Base-by-base conservation (phyloP, 163 green algal species). In the Scenedesmus sp. region DNA sequence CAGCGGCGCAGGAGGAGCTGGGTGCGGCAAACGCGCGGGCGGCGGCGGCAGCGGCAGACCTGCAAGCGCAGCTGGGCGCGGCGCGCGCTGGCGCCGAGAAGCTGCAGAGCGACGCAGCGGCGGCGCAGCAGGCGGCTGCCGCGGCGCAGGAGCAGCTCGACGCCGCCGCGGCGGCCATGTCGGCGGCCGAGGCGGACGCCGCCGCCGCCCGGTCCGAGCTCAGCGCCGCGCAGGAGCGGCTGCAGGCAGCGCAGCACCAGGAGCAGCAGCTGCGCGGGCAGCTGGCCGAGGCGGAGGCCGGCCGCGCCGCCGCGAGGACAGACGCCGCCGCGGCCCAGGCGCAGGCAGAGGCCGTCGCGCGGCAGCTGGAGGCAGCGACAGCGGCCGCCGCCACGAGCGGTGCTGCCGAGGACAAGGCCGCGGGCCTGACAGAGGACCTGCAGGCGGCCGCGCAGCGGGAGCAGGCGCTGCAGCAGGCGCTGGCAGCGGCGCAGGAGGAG, bases 231-330 rank as follows among this genome's bases (percentile, higher is more conserved):
- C 62, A 70, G 9, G 22, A 6, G 62, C 62, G 29, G 33, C 60
- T 67, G 60, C 20, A 67, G 18, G 33, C 60, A 14, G 60, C 60
- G 48, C 20, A n/a, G 48, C 31, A 47, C 7, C 60, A 51, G 33
- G 60, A 51, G 9, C 31, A 47, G 60, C 31, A 18, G 17, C 31
- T 67, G 60, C 60, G 48, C 39, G 34, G 54, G 62, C 62, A 70
- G 62, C 62, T 70, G 7, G 62, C 62, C 34, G 62, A 31, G 54
- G 11, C 24, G 1, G 28, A 50, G 1, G 13, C 28, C 34, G 62
- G n/a, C n/a, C n/a, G n/a, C n/a, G n/a, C n/a, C n/a, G n/a, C n/a
- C n/a, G n/a, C n/a, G n/a, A n/a, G n/a, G n/a, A n/a, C n/a, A n/a
- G n/a, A n/a, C n/a, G n/a, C n/a, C n/a, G n/a, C n/a, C n/a, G n/a